Conservation (phyloP, 805 yeast genomes). For the Ogataea paradorogensis region DNA sequence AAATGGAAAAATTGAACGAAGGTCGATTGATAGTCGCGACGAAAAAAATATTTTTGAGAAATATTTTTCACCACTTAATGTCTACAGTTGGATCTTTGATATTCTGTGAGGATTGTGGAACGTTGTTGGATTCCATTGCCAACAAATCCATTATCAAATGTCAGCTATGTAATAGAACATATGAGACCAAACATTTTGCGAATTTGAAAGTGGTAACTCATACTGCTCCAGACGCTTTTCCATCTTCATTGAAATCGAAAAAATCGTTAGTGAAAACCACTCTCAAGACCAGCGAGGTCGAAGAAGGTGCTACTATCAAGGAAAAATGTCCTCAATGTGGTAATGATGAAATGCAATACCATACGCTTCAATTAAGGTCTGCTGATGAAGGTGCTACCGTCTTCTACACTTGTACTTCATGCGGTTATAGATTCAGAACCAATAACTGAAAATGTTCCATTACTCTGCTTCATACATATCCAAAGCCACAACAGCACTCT, state of each 20-base stretch:
- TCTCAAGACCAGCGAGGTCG: slow-evolving; percentile 71
- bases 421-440: slow-evolving; percentile 92
- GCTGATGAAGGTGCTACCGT: slow-evolving; percentile 99
- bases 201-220: slow-evolving; percentile 82
- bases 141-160: slow-evolving; percentile 53
- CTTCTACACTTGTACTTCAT: slow-evolving; percentile 90
- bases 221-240: slow-evolving; percentile 91
- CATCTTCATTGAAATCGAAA: slow-evolving; percentile 76
- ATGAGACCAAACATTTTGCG: slow-evolving; percentile 52
- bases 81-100: slow-evolving; percentile 94
- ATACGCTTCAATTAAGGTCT: slow-evolving; percentile 91
- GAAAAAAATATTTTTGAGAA: slow-evolving; percentile 4
- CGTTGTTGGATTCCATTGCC: slow-evolving; percentile 69
- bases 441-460: slow-evolving; percentile 55
- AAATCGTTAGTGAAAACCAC: slow-evolving; percentile 88
- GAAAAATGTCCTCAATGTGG: slow-evolving; percentile 99
- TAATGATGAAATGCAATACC: slow-evolving; percentile 96
- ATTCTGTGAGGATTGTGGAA: slow-evolving; percentile 92
- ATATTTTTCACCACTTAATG: slow-evolving; percentile 43
- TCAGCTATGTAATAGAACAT: slow-evolving; percentile 43
- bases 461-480: slow-evolving; percentile 97
- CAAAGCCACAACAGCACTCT: slow-evolving; percentile 93
- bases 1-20: slow-evolving; percentile 8
- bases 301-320: slow-evolving; percentile 94
- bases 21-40: slow-evolving; percentile 6